Conservation (phyloP, 352 stramenopile genomes). For the Phytophthora pini region DNA sequence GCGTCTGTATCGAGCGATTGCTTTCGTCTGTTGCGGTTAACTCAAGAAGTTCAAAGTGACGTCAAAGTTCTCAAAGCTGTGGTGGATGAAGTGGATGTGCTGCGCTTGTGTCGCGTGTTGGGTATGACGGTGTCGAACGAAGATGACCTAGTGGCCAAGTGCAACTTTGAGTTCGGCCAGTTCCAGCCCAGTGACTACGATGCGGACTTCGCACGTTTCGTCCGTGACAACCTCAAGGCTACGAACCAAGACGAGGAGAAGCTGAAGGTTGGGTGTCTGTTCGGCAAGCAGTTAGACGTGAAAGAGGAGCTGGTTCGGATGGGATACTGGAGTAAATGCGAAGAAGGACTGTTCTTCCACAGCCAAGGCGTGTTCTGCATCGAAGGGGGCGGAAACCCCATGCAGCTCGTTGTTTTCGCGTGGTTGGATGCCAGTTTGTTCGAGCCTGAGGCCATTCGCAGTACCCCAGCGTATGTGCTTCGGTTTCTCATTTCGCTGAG, state of each 20-base stretch:
- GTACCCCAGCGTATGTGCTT: constrained; percentile 65
- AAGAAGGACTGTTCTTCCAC: constrained; percentile 23
- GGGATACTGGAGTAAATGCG: constrained; percentile 44
- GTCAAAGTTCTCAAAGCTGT: constrained; percentile 68
- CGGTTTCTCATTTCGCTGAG: constrained; percentile 44
- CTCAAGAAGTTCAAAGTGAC: constrained; percentile 57
- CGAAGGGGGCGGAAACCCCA: neutral
- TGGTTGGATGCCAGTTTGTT: constrained; percentile 56
- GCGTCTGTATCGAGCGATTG: constrained; percentile 20
- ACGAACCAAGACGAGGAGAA: neutral
- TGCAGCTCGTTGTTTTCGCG: constrained; percentile 54
- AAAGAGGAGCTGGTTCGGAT: constrained; percentile 48
- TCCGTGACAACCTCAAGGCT: constrained; percentile 50
- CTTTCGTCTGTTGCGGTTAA: constrained; percentile 64
- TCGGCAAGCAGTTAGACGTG: constrained; percentile 62
- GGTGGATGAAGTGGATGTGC: constrained; percentile 68
- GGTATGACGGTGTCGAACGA: constrained; percentile 40
- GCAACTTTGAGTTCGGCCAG: constrained; percentile 55
- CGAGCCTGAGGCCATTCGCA: constrained; percentile 41
- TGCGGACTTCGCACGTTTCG: constrained; percentile 59
- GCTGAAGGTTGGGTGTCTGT: constrained; percentile 52
- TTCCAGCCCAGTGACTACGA: constrained; percentile 62
- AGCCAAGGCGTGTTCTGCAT: constrained; percentile 69
- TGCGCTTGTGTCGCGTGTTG: constrained; percentile 60
- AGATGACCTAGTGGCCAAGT: constrained; percentile 15